Percentiles rank a stretch among this genome's conserved stretches.
phyloP scores from a whole-genome alignment of 495 filamentous ascomycete species.

The Neurospora pannonica region DNA sequence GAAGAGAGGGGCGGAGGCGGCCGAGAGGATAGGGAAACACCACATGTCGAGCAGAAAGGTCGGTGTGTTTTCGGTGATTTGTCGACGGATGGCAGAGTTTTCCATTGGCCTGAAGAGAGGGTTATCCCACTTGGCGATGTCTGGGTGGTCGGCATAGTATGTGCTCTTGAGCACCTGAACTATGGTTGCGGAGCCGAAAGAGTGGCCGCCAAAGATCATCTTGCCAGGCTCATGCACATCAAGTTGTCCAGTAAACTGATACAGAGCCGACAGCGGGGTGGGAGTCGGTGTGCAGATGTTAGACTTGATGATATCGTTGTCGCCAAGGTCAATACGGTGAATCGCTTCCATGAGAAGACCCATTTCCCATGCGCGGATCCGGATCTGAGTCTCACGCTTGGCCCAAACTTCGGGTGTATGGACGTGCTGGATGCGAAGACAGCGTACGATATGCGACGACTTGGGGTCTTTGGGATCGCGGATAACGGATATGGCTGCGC shows the following conservation, averaged over 20 bases:
- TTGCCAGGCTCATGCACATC: constrained; percentile 59
- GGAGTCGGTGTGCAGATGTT: constrained; percentile 35
- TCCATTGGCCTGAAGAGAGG: constrained; percentile 42
- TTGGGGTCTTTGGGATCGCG: constrained; percentile 32
- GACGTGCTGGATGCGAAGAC: constrained; percentile 42
- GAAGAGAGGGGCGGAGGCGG: constrained; percentile 46
- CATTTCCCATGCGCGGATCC: constrained; percentile 65
- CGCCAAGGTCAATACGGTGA: constrained; percentile 47
- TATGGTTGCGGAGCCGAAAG: constrained; percentile 62
- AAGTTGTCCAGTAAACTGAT: constrained; percentile 42
- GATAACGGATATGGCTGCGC: constrained; percentile 55
- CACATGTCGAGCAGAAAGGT: constrained; percentile 64
- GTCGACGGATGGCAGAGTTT: constrained; percentile 39
- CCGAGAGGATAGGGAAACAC: constrained; percentile 55
- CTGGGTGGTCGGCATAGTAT: constrained; percentile 44
- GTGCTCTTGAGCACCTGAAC: constrained; percentile 65
- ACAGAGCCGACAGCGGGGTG: constrained; percentile 32
- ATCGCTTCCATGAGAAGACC: constrained; percentile 53
- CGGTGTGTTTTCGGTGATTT: constrained; percentile 53
- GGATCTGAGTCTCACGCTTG: constrained; percentile 54
- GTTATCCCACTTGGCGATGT: constrained; percentile 14
- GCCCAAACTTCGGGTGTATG: constrained; percentile 47
- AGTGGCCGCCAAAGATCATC: constrained; percentile 65
- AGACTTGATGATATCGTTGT: constrained; percentile 16
- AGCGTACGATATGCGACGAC: constrained; percentile 31